phyloP scores from a whole-genome alignment of 164 flowering plant species.

The Nelumbo lutea region DNA sequence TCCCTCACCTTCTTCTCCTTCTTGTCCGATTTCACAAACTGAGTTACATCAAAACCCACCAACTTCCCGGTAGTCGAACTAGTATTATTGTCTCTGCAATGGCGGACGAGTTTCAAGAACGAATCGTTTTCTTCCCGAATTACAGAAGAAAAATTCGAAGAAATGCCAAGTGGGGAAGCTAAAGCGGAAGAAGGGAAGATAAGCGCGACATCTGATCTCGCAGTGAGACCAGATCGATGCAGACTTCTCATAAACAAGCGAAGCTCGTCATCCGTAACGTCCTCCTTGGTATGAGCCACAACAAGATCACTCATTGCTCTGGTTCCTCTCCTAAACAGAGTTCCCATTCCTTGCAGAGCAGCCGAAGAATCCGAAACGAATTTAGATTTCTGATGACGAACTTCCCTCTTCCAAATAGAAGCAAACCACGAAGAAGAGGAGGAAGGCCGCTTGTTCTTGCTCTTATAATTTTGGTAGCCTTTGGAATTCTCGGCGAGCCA shows the following conservation, averaged over 20 bases:
- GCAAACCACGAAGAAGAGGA: conserved; percentile 4
- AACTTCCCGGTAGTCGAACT: conserved; percentile 2
- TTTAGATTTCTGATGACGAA: conserved; percentile 41
- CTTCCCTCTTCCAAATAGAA: conserved; percentile 70
- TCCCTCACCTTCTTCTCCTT: conserved; percentile 27
- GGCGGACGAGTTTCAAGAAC: conserved; percentile 41
- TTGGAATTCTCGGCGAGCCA: conserved; percentile 12
- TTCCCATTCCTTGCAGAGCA: too few species aligned
- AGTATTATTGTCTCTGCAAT: conserved; percentile 10
- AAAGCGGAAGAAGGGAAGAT: conserved; percentile 29
- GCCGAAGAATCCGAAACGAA: conserved; percentile 1
- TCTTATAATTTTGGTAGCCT: too few species aligned
- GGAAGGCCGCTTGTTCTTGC: background rate
- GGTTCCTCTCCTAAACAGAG: too few species aligned
- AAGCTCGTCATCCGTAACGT: conserved; percentile 8
- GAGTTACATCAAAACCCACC: conserved; percentile 30
- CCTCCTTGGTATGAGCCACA: conserved; percentile 57
- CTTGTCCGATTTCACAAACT: conserved; percentile 21
- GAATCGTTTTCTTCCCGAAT: conserved; percentile 54
- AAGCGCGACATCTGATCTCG: conserved; percentile 51
- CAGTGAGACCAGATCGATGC: conserved; percentile 33
- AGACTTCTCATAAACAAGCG: too few species aligned
- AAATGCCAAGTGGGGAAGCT: background rate
- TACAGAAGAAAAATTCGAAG: conserved; percentile 19
- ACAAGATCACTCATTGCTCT: conserved; percentile 52